Evolutionary conservation across 2,329 filamentous ascomycete genomes (phyloP).

Genomic region (Verticillium nonalfalfae): DNA sequence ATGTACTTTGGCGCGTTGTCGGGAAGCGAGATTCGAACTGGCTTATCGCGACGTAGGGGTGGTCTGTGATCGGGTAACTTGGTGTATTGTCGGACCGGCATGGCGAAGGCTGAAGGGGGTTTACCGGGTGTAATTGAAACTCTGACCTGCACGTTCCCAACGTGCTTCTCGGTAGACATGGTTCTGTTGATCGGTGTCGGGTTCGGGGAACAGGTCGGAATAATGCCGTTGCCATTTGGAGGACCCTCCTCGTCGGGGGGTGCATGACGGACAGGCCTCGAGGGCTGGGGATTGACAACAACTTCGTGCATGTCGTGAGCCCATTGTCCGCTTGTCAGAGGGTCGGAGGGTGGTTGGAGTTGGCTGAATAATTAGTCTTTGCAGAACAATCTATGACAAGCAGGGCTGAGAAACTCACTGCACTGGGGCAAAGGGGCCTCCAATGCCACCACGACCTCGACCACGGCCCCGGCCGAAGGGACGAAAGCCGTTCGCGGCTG

Average conservation of each 20-base stretch:
- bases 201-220: constrained; percentile 52
- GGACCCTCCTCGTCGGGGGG: constrained; percentile 37
- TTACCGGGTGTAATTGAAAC: constrained; percentile 71
- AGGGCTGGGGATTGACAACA: constrained; percentile 39
- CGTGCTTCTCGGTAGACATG: constrained; percentile 75
- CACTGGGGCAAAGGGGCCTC: constrained; percentile 51
- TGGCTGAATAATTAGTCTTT: constrained; percentile 20
- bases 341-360: constrained; percentile 45
- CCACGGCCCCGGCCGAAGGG: constrained; percentile 61
- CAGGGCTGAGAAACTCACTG: constrained; percentile 44
- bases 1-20: constrained; percentile 77
- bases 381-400: not conserved
- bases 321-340: constrained; percentile 71
- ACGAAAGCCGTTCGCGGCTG: constrained; percentile 70
- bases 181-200: constrained; percentile 63
- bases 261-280: constrained; percentile 34
- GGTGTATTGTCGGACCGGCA: constrained; percentile 85
- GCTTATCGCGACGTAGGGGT: constrained; percentile 90
- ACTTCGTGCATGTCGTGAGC: constrained; percentile 90
- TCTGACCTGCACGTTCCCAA: constrained; percentile 80
- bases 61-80: constrained; percentile 92
- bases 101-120: constrained; percentile 62
- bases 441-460: constrained; percentile 44
- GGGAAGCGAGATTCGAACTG: constrained; percentile 87
- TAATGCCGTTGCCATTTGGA: constrained; percentile 47